Base-by-base conservation (phyloP, 495 filamentous ascomycete species). In the Daldinia loculata region DNA sequence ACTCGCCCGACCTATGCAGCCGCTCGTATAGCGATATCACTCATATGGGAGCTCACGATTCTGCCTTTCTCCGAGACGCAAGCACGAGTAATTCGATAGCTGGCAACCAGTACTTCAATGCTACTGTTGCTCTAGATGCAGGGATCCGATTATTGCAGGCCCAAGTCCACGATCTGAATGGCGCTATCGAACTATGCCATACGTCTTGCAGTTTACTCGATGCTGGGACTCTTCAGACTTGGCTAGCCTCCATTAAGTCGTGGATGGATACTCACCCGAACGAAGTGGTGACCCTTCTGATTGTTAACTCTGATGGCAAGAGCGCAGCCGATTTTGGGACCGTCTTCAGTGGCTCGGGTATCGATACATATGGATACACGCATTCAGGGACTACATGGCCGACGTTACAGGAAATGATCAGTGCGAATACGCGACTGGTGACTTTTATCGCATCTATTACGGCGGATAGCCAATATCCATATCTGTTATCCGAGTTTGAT, bases 71-170 rank as follows among this genome's bases (percentile, higher is more conserved):
- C 39, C 79, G 85, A 6, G 83, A 87, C 60, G 75, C 69, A 6
- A 78, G 74, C 60, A 87, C 84, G 4, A 84, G 84, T 30, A 82
- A 85, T 59, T 82, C 86, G 15, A 78, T 86, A 6, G 81, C 86
- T 17, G 89, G 90, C 3, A 92, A 92, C 69, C 91, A 93, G 73
- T 89, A 84, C 72, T 84, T 86, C 77, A 84, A 88, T 70, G 84
- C 89, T 29, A 88, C 86, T n/a, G 80, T 82, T 0, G 89, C 91
- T 43, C 83, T 93, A 3, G 84, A 89, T 30, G 85, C 89, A 22
- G 91, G 91, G 11, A 84, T 93, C 63, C 87, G 91, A 8, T 86
- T 91, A 34, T 80, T 93, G 1, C 89, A 92, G 74, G 89, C 81
- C 19, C 91, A 94, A 76, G 88, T 91, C 8, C 90, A 93, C 79